These are phyloP conservation scores for Paramecium primaurelia DNA, from an alignment of 73 alveolate species.

Conservation along the genomic window DNA sequence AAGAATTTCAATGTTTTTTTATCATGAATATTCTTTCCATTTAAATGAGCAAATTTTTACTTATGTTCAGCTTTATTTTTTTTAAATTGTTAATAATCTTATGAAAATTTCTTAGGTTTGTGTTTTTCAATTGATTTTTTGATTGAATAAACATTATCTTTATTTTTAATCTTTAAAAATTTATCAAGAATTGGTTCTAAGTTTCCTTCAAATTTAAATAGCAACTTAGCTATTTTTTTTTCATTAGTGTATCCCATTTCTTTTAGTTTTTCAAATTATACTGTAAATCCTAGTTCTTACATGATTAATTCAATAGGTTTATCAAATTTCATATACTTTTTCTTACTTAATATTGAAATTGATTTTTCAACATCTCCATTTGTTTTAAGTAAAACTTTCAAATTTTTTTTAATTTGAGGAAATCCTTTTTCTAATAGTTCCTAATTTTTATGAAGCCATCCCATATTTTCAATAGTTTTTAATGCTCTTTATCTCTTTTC, in stretches of 20 bases:
- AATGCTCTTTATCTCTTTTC: background rate
- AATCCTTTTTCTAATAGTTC: background rate
- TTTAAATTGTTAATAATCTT: background rate
- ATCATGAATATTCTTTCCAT: background rate
- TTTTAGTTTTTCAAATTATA: background rate
- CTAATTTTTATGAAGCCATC: background rate
- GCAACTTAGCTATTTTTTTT: background rate
- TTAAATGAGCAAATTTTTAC: background rate
- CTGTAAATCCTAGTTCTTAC: background rate
- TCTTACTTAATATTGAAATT: background rate
- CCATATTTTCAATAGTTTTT: background rate
- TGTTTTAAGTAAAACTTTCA: background rate
- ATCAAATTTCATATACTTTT: background rate
- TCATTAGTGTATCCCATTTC: conserved; percentile 24
- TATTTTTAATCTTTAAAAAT: background rate
- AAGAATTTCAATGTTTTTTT: background rate
- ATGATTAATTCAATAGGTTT: background rate
- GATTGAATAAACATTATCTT: background rate
- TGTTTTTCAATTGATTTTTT: background rate
- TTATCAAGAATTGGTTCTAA: background rate
- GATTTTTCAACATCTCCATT: background rate
- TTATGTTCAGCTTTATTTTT: background rate
- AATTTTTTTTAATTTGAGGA: background rate
- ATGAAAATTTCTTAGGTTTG: background rate
- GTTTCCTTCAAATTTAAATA: background rate